Base-by-base conservation (phyloP, 371 early-diverging fungal species). In the Synchytrium microbalum region DNA sequence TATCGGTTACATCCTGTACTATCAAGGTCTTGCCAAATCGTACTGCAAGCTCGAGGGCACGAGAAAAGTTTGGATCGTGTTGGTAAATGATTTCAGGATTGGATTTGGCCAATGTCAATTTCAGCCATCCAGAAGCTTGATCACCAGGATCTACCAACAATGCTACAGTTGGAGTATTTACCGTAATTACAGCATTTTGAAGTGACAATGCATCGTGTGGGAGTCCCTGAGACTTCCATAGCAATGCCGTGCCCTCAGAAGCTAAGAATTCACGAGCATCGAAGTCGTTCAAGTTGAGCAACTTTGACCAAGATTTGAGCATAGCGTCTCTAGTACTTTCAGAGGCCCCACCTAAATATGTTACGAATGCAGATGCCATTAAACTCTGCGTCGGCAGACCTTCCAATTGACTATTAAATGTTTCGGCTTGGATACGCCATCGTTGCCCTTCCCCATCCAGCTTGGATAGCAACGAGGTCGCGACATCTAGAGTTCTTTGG, bases 11-110 rank as follows among this genome's bases (percentile, higher is more conserved):
- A 31, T 80, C 81, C 54, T 77, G 75, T 3, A 83, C 60, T 54
- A 83, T 70, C 24, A 83, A 64, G 13, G 79, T 75, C 53, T 79
- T 79, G 16, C 84, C 84, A 64, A 83, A 80, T 29, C 84, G 65
- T 2, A 83, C 67, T 5, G 82, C 76, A 29, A 81, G 65, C 58
- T 81, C 84, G 16, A 83, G 61, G 2, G 77, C 30, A 23, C 77
- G 29, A 24, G 78, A 23, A 38, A 82, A 81, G 61, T 60, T 74
- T 2, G 72, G 73, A 64, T 80, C 78, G 54, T 74, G 72, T 27
- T 75, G 78, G 27, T 74, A 75, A n/a, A 79, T 67, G 1, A 77
- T 62, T 62, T 83, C 79, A 0, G 81, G 81, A 58, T 79, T 79
- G 32, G 65, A 63, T 1, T 71, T 72, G 3, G 65, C 57, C 28